Base-by-base conservation (phyloP, 2,329 filamentous ascomycete species). In the Cladosporium sp. region DNA sequence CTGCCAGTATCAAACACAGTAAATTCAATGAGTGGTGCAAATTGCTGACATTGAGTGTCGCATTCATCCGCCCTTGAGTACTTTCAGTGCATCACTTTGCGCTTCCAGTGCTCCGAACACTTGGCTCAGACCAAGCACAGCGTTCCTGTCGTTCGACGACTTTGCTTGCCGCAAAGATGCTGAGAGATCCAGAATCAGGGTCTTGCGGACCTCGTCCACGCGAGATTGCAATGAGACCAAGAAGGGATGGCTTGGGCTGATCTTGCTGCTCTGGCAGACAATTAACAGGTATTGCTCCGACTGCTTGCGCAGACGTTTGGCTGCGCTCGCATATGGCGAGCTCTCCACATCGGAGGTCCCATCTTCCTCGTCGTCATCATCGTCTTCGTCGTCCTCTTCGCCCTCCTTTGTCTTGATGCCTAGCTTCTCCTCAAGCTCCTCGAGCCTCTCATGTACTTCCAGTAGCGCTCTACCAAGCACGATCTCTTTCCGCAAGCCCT, bases 401-500 rank as follows among this genome's bases (percentile, higher is more conserved):
- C 70, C 71, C 1, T 64, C 69, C 13, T 61, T 65, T 39, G 46
- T 69, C 57, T 73, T 83, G 26, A 92, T 80, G 54, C 87, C 84
- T 28, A 93, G 77, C 36, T 82, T 80, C 48, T 83, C 84, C 75
- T 93, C 91, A 53, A 93, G 75, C 63, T 85, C 84, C 6, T 81
- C 79, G 43, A 92, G 73, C 63, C 88, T 76, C 67, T 88, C 86
- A 63, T 90, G 86, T 21, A 90, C 78, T 75, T 92, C 90, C 30
- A 93, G 75, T 80, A 93, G 82, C 70, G 67, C 68, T 70, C 85
- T 79, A n/a, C 84, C 87, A 13, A 85, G 70, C 70, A 90, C 87
- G 49, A 94, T 88, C 59, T 88, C 82, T 14, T 79, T 78, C 65
- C 87, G 83, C 5, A 93, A 84, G n/a, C 73, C 79, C 67, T 83